Percentiles rank a stretch among this genome's conserved stretches.
These are phyloP conservation scores for Grigorovia humatica DNA, from an alignment of 805 yeast genomes.

Conservation along the genomic window DNA sequence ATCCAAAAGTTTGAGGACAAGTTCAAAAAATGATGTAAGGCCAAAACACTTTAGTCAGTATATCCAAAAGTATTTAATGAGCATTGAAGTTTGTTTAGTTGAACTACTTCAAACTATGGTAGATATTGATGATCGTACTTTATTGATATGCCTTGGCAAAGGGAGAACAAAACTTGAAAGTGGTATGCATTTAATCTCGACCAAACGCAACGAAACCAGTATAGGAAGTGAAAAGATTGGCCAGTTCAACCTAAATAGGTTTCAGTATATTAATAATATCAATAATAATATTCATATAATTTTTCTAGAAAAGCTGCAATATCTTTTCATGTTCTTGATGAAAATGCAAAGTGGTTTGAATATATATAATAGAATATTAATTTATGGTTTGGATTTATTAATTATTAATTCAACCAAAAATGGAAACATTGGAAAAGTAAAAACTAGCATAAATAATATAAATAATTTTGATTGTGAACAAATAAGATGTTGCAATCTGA, in stretches of 20 bases:
- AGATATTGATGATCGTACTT: background rate
- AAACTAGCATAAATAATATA: background rate
- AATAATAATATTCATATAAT: slow-evolving; percentile 16
- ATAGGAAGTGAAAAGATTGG: no score
- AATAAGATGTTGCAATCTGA: slow-evolving; percentile 14
- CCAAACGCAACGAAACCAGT: background rate
- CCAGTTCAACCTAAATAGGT: background rate
- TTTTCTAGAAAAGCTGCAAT: slow-evolving; percentile 24
- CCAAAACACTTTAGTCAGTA: no score
- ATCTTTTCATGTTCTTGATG: slow-evolving; percentile 27
- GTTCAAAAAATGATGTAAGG: background rate
- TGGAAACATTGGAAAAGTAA: background rate
- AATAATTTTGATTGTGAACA: slow-evolving; percentile 5
- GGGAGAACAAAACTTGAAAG: background rate
- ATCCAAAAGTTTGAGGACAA: background rate
- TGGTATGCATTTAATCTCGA: background rate
- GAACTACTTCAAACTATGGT: background rate
- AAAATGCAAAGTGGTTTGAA: slow-evolving; percentile 20
- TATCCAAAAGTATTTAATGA: background rate
- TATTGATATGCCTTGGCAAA: background rate
- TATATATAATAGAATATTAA: slow-evolving; percentile 9
- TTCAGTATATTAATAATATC: slow-evolving; percentile 4
- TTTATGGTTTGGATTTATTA: slow-evolving; percentile 23
- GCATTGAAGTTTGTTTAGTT: background rate
- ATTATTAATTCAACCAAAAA: no score